Evolutionary conservation across 2,329 filamentous ascomycete genomes (phyloP).

Genomic region (Ascochyta koolunga): DNA sequence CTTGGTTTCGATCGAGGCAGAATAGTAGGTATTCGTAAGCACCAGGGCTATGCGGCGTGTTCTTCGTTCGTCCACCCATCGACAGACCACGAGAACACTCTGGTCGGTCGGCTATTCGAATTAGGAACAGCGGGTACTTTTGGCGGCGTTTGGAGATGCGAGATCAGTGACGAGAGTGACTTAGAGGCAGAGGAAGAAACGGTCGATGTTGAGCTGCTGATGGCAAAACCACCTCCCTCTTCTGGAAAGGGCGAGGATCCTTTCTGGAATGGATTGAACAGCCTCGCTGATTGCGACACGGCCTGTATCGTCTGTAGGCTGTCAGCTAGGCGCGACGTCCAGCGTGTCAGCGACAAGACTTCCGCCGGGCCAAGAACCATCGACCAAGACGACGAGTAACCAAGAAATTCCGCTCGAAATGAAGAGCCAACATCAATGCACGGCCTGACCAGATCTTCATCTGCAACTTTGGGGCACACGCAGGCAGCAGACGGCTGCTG

Average conservation of each 20-base stretch:
- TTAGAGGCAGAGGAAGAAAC: background rate
- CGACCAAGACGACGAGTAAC: constrained; percentile 5
- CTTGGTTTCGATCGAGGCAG: background rate
- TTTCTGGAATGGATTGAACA: constrained; percentile 1
- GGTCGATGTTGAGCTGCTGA: constrained; percentile 4
- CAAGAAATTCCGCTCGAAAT: constrained; percentile 15
- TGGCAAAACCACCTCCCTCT: constrained; percentile 10
- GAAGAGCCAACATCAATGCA: constrained; percentile 2
- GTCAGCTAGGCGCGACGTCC: constrained; percentile 6
- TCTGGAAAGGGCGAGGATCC: constrained; percentile 7
- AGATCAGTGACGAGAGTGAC: background rate
- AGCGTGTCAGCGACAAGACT: constrained; percentile 14
- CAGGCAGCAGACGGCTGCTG: constrained; percentile 5
- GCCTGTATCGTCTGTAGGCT: constrained; percentile 4
- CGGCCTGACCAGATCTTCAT: constrained; percentile 11
- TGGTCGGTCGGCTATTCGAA: background rate
- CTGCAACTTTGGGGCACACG: constrained; percentile 5
- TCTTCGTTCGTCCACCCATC: background rate
- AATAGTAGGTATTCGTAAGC: background rate
- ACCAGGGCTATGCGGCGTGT: background rate
- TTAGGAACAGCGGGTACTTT: background rate
- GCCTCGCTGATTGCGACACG: constrained; percentile 15
- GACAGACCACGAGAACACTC: background rate
- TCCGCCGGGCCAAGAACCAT: constrained; percentile 12
- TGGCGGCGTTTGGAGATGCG: background rate